Evolutionary conservation across 2,329 filamentous ascomycete species (phyloP), one percentile per base, ranked within the genome.

Genomic region (Penicillium sp.): DNA sequence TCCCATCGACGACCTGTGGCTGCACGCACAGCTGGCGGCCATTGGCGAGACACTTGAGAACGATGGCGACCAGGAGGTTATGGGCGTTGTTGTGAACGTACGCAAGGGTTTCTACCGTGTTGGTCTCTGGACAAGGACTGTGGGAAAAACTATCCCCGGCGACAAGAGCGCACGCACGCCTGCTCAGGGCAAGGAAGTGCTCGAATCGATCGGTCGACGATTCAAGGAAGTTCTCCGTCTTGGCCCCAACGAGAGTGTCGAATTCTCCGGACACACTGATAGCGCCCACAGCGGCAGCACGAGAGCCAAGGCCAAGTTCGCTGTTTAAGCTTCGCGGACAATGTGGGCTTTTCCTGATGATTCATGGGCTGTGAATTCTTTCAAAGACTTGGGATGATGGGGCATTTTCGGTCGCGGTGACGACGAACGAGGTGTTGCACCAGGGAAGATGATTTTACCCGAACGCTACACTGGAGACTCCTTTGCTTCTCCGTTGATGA

Each of bases 1-100:
- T 77, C 91, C 94, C 71, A 96, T 97, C 78, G 94, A 99, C 77
- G 91, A 94, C 62, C 86, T 97, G 59, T 99, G 95, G 95, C 88
- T 99, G 64, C 92, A 98, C 78, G 91, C 96, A 66, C 97, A 99
- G 89, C 90, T 99, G 71, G 89, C 91, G 35, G 95, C 93, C 60
- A 98, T 99, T 70, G 95, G 95, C 74, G 96, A 99, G 86, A 98
- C 94, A 29, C 90, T 99, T 59, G 95, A 99, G 83, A 90, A 91
- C 46, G 93, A 97, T 75, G 90, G 75, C 26, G 95, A 98, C 75
- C 93, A 93, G 71, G 96, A 99, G 81, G 91, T 99, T 78, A 98
- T 98, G 95, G 95, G 95, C 67, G 96, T 99, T 38, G 95, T 99
- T 29, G 93, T 98, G 83, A 99, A 99, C 80, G 94, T 99, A 63